A percentile compares a stretch with the other conserved stretches of the same genome.
These are phyloP conservation scores for Vaccinium myrtillus DNA, from an alignment of 148 eudicot genomes.

Conservation along the genomic window DNA sequence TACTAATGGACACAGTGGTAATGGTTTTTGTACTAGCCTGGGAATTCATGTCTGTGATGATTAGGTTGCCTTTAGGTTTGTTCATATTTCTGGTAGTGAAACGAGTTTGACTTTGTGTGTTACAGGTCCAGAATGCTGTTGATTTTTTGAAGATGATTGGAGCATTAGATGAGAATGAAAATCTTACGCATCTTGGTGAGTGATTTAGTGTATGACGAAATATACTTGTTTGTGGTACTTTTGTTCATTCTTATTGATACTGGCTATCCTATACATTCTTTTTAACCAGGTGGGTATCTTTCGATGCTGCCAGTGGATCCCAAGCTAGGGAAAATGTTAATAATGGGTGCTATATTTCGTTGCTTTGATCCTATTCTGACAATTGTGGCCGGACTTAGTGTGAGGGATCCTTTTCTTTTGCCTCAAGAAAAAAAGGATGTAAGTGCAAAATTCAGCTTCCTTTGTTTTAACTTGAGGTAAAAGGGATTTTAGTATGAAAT, in stretches of 20 bases:
- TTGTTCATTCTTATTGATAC: constrained; percentile 20
- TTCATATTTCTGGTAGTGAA: neutral
- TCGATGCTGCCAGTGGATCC: constrained; percentile 97
- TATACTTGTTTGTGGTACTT: neutral
- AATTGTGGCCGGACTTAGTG: constrained; percentile 95
- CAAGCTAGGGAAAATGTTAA: constrained; percentile 94
- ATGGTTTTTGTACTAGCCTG: neutral
- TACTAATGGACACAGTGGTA: neutral
- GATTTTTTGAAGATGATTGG: constrained; percentile 91
- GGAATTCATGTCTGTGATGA: neutral
- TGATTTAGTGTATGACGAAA: constrained; percentile 17
- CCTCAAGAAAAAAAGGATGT: constrained; percentile 98
- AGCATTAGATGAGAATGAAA: constrained; percentile 86
- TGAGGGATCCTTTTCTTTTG: constrained; percentile 97
- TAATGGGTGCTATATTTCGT: constrained; percentile 94
- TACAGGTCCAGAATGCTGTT: constrained; percentile 96
- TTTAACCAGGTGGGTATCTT: constrained; percentile 66
- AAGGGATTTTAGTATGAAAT: constrained; percentile 48
- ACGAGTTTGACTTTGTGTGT: neutral
- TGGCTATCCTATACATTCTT: constrained; percentile 3
- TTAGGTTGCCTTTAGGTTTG: neutral
- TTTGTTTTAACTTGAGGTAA: constrained; percentile 91
- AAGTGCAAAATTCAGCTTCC: constrained; percentile 42
- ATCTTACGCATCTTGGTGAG: constrained; percentile 89
- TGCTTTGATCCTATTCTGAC: constrained; percentile 98